phyloP scores from a whole-genome alignment of 805 yeast genomes.

The Wickerhamiella galacta region DNA sequence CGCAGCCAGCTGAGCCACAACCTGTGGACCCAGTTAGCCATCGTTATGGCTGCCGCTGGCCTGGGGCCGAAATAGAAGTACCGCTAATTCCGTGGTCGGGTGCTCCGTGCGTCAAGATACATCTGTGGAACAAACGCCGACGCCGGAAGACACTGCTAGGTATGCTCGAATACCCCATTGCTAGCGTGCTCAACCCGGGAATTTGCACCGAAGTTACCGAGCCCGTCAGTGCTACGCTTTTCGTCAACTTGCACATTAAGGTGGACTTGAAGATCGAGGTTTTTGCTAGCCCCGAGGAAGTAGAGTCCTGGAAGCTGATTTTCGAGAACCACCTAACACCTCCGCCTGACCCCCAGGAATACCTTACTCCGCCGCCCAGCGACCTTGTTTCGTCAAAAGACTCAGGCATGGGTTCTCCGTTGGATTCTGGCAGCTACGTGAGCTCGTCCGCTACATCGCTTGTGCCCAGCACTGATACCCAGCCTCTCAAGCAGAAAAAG shows the following conservation, averaged over 20 bases:
- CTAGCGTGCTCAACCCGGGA: not conserved
- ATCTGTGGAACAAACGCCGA: constrained; percentile 11
- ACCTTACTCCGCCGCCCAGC: not conserved
- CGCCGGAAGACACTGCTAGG: constrained; percentile 15
- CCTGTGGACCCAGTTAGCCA: constrained; percentile 17
- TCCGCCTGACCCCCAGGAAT: not conserved
- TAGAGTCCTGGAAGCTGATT: constrained; percentile 4
- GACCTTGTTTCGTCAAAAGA: not conserved
- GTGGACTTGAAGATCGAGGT: constrained; percentile 8
- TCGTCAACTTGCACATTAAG: constrained; percentile 12
- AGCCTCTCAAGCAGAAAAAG: constrained; percentile 1
- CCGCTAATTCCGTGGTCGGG: constrained; percentile 5
- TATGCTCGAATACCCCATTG: constrained; percentile 8
- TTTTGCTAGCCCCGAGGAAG: constrained; percentile 2
- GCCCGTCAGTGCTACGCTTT: constrained; percentile 8
- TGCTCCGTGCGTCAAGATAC: constrained; percentile 5
- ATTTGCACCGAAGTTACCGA: constrained; percentile 9
- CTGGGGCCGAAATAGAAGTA: constrained; percentile 11
- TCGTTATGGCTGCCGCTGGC: constrained; percentile 12
- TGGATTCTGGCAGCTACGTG: not conserved
- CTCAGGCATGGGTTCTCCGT: not conserved
- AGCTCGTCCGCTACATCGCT: not conserved
- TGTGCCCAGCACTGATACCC: not conserved
- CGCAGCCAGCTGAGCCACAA: constrained; percentile 9
- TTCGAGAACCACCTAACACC: not conserved